phyloP scores from a whole-genome alignment of 2,329 filamentous ascomycete species.

The Camptophora hylomeconis region DNA sequence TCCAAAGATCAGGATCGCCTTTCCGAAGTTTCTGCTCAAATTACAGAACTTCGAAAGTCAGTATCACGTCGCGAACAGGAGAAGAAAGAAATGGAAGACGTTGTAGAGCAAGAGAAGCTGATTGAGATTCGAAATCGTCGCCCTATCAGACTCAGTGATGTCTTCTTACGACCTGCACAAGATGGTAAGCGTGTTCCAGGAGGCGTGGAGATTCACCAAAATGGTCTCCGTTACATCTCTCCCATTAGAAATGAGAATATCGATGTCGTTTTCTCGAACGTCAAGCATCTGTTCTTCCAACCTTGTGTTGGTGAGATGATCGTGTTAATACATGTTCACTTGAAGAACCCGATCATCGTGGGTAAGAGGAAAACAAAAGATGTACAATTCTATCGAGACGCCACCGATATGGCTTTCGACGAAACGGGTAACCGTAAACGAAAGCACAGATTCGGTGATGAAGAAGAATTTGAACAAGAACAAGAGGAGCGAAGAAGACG shows the following conservation, averaged over 20 bases:
- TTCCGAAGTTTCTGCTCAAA: conserved; percentile 80
- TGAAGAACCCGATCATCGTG: conserved; percentile 96
- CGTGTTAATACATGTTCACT: conserved; percentile 93
- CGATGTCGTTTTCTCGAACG: conserved; percentile 93
- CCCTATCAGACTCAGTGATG: conserved; percentile 78
- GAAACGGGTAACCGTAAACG: conserved; percentile 96
- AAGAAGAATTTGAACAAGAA: conserved; percentile 97
- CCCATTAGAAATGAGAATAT: conserved; percentile 71
- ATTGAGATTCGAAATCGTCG: conserved; percentile 88
- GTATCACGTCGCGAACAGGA: conserved; percentile 86
- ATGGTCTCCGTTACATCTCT: conserved; percentile 90
- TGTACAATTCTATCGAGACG: conserved; percentile 94
- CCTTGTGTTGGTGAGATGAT: conserved; percentile 93
- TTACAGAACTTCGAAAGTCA: conserved; percentile 92
- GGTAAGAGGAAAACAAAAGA: conserved; percentile 99
- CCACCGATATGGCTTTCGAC: conserved; percentile 96
- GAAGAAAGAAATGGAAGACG: conserved; percentile 99
- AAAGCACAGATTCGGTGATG: conserved; percentile 93
- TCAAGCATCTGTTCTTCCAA: conserved; percentile 98
- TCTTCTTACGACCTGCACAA: conserved; percentile 88
- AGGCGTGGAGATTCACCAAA: conserved; percentile 94
- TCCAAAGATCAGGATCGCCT: conserved; percentile 82
- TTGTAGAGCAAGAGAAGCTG: conserved; percentile 96
- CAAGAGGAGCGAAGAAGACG: conserved; percentile 88
- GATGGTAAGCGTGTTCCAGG: conserved; percentile 95